phyloP scores from a whole-genome alignment of 75 land plant species.

The Cryptomeria japonica region DNA sequence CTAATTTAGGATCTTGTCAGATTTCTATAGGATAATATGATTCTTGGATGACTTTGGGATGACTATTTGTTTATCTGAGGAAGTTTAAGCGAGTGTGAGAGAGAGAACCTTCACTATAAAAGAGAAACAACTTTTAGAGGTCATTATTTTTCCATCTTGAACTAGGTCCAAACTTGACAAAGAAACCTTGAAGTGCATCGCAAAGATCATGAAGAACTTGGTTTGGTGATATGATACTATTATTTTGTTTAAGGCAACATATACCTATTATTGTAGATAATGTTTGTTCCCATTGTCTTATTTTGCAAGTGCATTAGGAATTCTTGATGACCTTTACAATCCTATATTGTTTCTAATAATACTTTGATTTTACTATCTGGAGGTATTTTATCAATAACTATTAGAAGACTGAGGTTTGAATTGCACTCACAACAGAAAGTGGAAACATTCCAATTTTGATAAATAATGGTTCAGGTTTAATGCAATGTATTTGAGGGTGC shows the following conservation, averaged over 20 bases:
- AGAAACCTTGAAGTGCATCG: too few species aligned
- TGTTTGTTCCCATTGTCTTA: not conserved
- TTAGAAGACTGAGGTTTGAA: not conserved
- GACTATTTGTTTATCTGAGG: not conserved
- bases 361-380: not conserved
- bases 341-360: not conserved
- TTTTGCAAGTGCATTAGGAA: not conserved
- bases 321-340: not conserved
- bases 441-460: not conserved
- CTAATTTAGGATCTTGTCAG: not conserved
- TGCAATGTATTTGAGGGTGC: slow-evolving; percentile 97
- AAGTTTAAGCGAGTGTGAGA: not conserved
- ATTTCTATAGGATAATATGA: not conserved
- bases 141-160: not conserved
- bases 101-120: not conserved
- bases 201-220: not conserved
- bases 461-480: slow-evolving; percentile 58
- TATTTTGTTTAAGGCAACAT: not conserved
- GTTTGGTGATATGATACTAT: not conserved
- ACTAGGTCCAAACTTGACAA: not conserved
- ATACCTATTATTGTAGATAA: not conserved
- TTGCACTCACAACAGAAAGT: not conserved
- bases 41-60: not conserved
- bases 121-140: not conserved
- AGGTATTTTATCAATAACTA: not conserved